Base-by-base conservation (phyloP, 2,329 filamentous ascomycete species). In the Aphanocladium album region DNA sequence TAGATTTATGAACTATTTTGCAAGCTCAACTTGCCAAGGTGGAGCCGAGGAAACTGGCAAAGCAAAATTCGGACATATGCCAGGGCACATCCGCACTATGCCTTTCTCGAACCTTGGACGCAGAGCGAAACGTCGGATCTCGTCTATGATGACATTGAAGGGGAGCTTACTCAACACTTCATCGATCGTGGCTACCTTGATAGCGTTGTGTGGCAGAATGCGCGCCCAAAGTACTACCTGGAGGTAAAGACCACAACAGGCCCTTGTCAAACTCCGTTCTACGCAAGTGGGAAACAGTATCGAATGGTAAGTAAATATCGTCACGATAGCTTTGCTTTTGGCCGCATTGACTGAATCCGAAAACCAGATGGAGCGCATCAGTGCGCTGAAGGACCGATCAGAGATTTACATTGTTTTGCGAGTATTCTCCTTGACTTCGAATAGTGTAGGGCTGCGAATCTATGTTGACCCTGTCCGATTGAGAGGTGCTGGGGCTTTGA, bases 211-310 rank as follows among this genome's bases (percentile, higher is more conserved):
- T 67, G 67, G 65, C 23, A 63, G 49, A 7, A 9, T 5, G 49
- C 27, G 16, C 49, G 49, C 9, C 77, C 73, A 2, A 68, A 69
- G 21, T 83, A 80, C 64, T 79, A 72, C 35, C 73, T 83, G 4
- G 80, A 83, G 61, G 80, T 83, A 25, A 83, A 83, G 65, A 75
- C 78, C 1, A 81, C 80, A 0, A 77, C 73, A 1, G 67, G 67
- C 1, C 55, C 63, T 0, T 75, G 71, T 43, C 64, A 70, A 12
- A 74, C 71, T 4, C 70, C 74, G 0, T 80, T 83, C 57, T 82
- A 68, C 56, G 76, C 81, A 70, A 80, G 77, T 64, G 70, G 73
- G 27, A 65, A 65, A 1, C 79, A 82, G 65, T 79, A 76, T 57
- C 60, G 67, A 33, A 67, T 72, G 62, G 76, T 79, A 66, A 67